Base-by-base conservation (phyloP, 441 rosid genomes). In the Manihot esculenta region DNA sequence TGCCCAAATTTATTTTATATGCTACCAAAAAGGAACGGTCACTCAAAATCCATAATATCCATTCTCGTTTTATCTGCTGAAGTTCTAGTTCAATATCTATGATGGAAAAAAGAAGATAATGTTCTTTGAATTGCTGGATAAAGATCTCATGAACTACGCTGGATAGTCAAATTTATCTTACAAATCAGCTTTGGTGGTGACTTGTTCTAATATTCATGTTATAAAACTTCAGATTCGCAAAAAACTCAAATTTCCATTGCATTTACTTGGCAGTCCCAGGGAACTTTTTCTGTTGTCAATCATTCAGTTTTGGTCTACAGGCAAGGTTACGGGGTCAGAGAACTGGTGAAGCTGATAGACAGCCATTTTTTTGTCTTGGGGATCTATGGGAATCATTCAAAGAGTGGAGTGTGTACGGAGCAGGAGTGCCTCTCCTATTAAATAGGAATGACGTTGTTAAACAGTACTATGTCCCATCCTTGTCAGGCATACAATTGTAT, bases 351-450 rank as follows among this genome's bases (percentile, higher is more conserved):
- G 63, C 78, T 13, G 86, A 83, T 72, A 18, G 8, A 21, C 78
- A 68, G 38, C 90, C 87, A 0, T 89, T 75, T 73, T 89, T 87
- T 80, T 61, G 84, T 61, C 85, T 92, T 5, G 84, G 84, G 47
- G 91, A 92, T 72, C 60, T 92, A 54, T 92, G 96, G 97, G 91
- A 88, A 75, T 87, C 90, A 8, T 87, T 87, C 5, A 84, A 81
- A 66, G 91, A 92, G 47, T 92, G 96, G 93, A 90, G 97, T 58
- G 92, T 85, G 0, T 92, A 88, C 49, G 94, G 97, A 70, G 90
- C 82, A 0, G 94, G 91, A 21, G 94, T 92, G 66, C 94, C 90
- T 14, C 88, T 89, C 60, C 60, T 87, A 65, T 82, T 92, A 72
- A 84, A 79, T 51, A 87, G 89, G 44, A 50, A 65, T 1, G 89